Conservation (phyloP, 108 stramenopile species). For the Nitzschia inconspicua region DNA sequence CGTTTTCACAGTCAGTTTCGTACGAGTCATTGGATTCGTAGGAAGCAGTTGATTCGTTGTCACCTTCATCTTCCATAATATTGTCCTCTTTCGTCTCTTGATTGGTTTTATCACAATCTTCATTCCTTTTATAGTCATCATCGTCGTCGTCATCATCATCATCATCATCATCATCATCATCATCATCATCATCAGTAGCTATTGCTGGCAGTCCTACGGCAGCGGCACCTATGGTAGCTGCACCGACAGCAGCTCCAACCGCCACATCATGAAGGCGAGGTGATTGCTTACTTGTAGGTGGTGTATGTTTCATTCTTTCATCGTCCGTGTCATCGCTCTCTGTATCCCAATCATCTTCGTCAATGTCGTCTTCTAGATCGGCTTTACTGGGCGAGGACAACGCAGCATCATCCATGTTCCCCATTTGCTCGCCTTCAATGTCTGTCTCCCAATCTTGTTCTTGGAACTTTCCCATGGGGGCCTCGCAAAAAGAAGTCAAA, state of each 20-base stretch:
- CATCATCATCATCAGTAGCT: neutral
- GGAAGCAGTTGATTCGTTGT: no score
- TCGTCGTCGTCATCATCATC: neutral
- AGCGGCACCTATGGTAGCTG: neutral
- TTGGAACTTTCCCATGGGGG: no score
- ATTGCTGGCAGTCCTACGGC: neutral
- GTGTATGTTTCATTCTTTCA: neutral
- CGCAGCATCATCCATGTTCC: no score
- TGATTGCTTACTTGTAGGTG: neutral
- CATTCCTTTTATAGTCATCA: neutral
- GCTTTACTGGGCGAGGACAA: no score
- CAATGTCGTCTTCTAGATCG: neutral
- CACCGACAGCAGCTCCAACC: neutral
- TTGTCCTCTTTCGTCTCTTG: no score
- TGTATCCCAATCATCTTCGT: conserved; percentile 2
- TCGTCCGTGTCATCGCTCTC: neutral
- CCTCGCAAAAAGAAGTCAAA: no score
- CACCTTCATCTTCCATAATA: no score
- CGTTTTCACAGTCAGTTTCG: no score
- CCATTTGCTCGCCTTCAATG: no score
- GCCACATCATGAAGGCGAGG: neutral
- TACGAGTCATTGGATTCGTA: no score
- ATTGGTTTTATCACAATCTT: neutral
- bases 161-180: no score
- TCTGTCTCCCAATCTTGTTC: no score